A percentile compares a stretch with the other conserved stretches of the same genome.
phyloP scores from a whole-genome alignment of 306 rosid species.

The Quercus berberidifolia region DNA sequence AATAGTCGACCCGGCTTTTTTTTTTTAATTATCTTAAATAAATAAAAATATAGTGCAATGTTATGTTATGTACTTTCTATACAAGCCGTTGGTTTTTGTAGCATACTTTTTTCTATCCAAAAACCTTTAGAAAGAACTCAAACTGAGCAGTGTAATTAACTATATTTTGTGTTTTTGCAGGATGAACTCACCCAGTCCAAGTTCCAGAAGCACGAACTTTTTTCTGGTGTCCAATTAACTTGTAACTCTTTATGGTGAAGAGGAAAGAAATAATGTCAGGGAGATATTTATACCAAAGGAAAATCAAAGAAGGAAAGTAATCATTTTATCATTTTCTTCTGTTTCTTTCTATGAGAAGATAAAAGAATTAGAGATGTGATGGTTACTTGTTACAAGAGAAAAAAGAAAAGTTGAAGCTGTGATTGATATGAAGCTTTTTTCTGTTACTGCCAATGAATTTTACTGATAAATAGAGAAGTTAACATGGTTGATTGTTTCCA shows the following conservation, averaged over 20 bases:
- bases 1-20: too few species aligned
- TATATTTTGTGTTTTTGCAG: conserved; percentile 31
- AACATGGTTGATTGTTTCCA: conserved; percentile 6
- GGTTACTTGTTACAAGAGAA: conserved; percentile 42
- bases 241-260: conserved; percentile 16
- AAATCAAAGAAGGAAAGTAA: conserved; percentile 2
- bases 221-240: conserved; percentile 1
- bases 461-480: conserved; percentile 24
- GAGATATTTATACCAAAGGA: background rate
- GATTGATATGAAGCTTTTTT: conserved; percentile 39
- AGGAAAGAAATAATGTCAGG: conserved; percentile 11
- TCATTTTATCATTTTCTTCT: background rate
- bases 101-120: too few species aligned
- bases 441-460: conserved; percentile 42
- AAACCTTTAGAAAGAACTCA: background rate
- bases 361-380: conserved; percentile 39
- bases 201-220: background rate
- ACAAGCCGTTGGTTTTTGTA: too few species aligned
- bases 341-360: conserved; percentile 24
- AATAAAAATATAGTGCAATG: too few species aligned
- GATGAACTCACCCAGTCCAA: conserved; percentile 17
- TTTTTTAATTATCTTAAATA: too few species aligned
- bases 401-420: conserved; percentile 31
- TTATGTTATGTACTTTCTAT: too few species aligned
- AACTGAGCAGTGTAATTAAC: background rate